These are phyloP conservation scores for Glutinoglossum americanum DNA, from an alignment of 495 filamentous ascomycete species.

Conservation along the genomic window DNA sequence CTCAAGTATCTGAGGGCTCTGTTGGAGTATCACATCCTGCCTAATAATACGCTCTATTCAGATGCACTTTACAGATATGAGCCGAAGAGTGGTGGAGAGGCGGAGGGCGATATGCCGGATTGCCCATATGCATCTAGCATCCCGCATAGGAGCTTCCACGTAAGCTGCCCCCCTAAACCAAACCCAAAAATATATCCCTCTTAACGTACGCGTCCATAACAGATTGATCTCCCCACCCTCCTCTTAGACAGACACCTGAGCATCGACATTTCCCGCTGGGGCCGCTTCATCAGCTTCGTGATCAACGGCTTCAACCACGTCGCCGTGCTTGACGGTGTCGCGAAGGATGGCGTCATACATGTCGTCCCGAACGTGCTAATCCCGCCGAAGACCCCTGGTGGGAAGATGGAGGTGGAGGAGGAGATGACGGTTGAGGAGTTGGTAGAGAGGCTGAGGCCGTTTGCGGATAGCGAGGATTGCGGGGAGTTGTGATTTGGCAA, in stretches of 20 bases:
- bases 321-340: slow-evolving; percentile 40
- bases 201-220: slow-evolving; percentile 4
- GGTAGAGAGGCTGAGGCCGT: slow-evolving; percentile 29
- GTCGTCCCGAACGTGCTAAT: slow-evolving; percentile 48
- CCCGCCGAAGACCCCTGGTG: slow-evolving; percentile 37
- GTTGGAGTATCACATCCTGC: slow-evolving; percentile 57
- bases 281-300: slow-evolving; percentile 38
- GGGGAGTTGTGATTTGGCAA: not conserved
- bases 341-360: slow-evolving; percentile 56
- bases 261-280: slow-evolving; percentile 44
- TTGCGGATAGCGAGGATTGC: slow-evolving; percentile 10
- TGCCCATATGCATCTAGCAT: slow-evolving; percentile 5
- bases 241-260: slow-evolving; percentile 34
- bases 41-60: slow-evolving; percentile 56
- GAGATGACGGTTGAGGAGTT: slow-evolving; percentile 45
- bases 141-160: slow-evolving; percentile 19
- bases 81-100: slow-evolving; percentile 12
- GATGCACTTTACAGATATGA: slow-evolving; percentile 43
- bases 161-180: slow-evolving; percentile 3
- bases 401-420: slow-evolving; percentile 19
- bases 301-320: slow-evolving; percentile 47
- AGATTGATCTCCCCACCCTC: slow-evolving; percentile 47
- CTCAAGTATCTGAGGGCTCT: slow-evolving; percentile 48
- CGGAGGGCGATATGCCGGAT: not conserved
- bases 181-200: not conserved